A percentile compares a stretch with the other conserved stretches of the same genome.
These are phyloP conservation scores for Penicillium janthinellum DNA, from an alignment of 2,329 filamentous ascomycete species.

Conservation along the genomic window DNA sequence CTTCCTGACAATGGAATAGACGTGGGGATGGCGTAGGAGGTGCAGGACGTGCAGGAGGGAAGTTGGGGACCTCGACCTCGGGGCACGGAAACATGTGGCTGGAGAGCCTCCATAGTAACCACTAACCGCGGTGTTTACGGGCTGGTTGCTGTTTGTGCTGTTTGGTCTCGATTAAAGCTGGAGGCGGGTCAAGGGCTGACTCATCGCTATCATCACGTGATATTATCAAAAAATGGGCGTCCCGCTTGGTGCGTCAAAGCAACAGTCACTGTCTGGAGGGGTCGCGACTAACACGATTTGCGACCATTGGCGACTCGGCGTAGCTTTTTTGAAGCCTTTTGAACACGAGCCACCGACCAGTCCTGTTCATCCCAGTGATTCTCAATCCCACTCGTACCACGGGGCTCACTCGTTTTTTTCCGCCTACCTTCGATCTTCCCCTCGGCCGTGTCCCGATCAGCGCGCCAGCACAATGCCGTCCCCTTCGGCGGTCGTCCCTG, in stretches of 20 bases:
- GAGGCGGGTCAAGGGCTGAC: conserved; percentile 27
- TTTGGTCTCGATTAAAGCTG: conserved; percentile 30
- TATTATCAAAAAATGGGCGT: conserved; percentile 10
- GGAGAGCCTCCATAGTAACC: conserved; percentile 31
- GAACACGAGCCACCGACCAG: neutral
- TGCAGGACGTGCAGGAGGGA: conserved; percentile 16
- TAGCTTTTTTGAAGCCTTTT: neutral
- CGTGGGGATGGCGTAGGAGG: conserved; percentile 22
- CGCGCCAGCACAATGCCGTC: neutral
- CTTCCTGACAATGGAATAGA: conserved; percentile 19
- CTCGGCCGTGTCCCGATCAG: neutral
- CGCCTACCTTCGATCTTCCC: neutral
- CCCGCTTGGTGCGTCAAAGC: conserved; percentile 9
- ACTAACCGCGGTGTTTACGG: conserved; percentile 35
- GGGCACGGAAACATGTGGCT: conserved; percentile 46
- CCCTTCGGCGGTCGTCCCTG: conserved; percentile 4
- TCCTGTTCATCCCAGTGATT: neutral
- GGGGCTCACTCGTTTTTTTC: neutral
- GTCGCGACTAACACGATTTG: neutral
- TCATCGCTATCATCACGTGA: conserved; percentile 33
- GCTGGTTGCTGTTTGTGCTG: conserved; percentile 29
- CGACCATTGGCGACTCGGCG: neutral
- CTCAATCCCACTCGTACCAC: conserved; percentile 1
- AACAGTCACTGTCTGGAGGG: conserved; percentile 1
- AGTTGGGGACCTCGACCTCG: conserved; percentile 36